A percentile compares a stretch with the other conserved stretches of the same genome.
Evolutionary conservation across 1,284 basidiomycete genomes (phyloP).

Genomic region (Kalmanozyma brasiliensis): DNA sequence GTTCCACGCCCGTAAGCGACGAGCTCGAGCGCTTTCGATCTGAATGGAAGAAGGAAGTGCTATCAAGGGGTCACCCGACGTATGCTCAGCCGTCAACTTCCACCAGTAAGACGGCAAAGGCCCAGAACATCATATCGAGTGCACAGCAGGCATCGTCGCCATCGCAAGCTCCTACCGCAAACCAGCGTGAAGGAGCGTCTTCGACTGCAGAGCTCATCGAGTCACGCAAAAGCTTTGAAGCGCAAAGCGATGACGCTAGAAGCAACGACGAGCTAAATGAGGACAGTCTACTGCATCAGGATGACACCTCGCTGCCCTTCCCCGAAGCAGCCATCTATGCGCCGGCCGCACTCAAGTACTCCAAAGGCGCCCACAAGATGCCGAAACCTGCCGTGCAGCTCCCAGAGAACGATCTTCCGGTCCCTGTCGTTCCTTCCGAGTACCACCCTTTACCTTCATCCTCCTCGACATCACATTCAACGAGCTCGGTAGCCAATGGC

Average conservation of each 20-base stretch:
- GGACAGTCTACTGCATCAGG: neutral
- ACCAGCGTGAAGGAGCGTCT: neutral
- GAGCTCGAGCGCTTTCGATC: constrained; percentile 51
- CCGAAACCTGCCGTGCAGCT: constrained; percentile 9
- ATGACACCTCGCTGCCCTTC: constrained; percentile 14
- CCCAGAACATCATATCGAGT: neutral
- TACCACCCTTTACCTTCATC: constrained; percentile 13
- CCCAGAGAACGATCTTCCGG: constrained; percentile 9
- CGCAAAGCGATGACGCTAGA: neutral
- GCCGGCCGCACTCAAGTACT: constrained; percentile 50
- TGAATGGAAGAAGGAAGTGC: constrained; percentile 53
- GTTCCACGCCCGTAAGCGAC: constrained; percentile 20
- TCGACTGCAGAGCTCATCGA: no score
- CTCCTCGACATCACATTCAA: constrained; percentile 3
- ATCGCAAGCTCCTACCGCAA: neutral
- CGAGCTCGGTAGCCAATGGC: constrained; percentile 18
- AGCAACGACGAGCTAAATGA: neutral
- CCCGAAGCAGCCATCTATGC: constrained; percentile 48
- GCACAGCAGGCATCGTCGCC: constrained; percentile 6
- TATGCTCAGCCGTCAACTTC: constrained; percentile 17
- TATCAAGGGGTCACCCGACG: constrained; percentile 20
- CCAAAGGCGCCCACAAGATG: constrained; percentile 43
- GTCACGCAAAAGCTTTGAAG: neutral
- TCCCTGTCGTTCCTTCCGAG: constrained; percentile 16
- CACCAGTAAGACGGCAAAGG: neutral